Evolutionary conservation across 2,329 filamentous ascomycete genomes (phyloP).

Genomic region (Penicillium sp.): DNA sequence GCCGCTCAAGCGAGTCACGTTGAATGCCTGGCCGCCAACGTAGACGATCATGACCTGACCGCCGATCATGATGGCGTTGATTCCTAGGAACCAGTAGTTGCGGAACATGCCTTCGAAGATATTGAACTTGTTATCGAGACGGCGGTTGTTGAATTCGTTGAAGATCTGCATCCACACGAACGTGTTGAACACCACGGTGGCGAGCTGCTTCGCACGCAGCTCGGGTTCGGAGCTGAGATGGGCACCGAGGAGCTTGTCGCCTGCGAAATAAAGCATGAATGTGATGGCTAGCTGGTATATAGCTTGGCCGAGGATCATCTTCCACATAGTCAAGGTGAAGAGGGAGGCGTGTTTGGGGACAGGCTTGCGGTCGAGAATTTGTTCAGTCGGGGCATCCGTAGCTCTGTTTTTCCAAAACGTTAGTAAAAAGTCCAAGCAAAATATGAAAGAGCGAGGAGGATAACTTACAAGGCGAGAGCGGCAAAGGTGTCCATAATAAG

Average conservation of each 20-base stretch:
- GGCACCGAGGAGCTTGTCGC: constrained; percentile 60
- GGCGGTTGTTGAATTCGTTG: constrained; percentile 96
- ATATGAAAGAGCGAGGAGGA: background rate
- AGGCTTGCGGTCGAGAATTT: constrained; percentile 76
- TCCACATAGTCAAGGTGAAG: constrained; percentile 95
- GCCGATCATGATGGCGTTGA: constrained; percentile 82
- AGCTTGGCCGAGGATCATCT: constrained; percentile 95
- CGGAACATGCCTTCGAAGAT: constrained; percentile 83
- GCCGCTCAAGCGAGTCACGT: constrained; percentile 67
- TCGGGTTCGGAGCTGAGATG: constrained; percentile 47
- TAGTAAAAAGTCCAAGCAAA: constrained; percentile 1
- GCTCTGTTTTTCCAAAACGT: constrained; percentile 46
- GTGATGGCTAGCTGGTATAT: constrained; percentile 81
- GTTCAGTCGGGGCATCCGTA: constrained; percentile 82
- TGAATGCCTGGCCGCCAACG: constrained; percentile 78
- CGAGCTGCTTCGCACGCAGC: constrained; percentile 53
- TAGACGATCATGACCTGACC: constrained; percentile 89
- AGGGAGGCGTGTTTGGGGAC: constrained; percentile 71
- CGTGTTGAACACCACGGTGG: constrained; percentile 91
- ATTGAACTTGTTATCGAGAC: constrained; percentile 92
- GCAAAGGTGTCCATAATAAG: constrained; percentile 97
- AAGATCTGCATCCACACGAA: constrained; percentile 99
- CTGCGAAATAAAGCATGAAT: constrained; percentile 79
- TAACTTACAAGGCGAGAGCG: constrained; percentile 66
- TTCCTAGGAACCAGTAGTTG: constrained; percentile 87